Conservation (phyloP, 192 early-diverging fungal genomes). For the Backusella liffmaniae region DNA sequence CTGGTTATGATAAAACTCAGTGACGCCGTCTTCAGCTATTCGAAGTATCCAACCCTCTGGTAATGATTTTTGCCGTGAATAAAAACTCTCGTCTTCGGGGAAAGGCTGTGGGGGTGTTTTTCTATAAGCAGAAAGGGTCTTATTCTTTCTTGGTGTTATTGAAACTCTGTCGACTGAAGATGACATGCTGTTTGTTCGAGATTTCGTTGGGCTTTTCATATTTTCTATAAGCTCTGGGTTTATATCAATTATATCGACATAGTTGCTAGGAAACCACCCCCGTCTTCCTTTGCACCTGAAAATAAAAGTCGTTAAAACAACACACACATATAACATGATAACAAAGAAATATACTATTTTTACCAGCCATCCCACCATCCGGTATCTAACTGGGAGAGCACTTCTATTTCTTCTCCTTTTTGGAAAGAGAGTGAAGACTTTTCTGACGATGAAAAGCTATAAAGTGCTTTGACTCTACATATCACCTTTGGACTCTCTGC, state of each 20-base stretch:
- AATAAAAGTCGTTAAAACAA: not conserved
- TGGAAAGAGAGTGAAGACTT: constrained; percentile 78
- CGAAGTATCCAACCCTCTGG: constrained; percentile 26
- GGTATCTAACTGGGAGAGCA: constrained; percentile 84
- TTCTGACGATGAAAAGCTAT: constrained; percentile 82
- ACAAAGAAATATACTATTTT: not conserved
- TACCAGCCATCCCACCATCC: constrained; percentile 97
- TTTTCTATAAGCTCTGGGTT: constrained; percentile 10
- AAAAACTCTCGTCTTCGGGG: not conserved
- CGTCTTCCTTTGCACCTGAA: constrained; percentile 60
- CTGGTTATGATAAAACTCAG: constrained; percentile 37
- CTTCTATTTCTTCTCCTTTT: constrained; percentile 86
- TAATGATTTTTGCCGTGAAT: constrained; percentile 6
- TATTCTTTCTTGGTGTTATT: not conserved
- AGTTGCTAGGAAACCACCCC: constrained; percentile 94
- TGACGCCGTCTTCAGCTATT: constrained; percentile 36
- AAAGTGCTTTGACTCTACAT: constrained; percentile 68
- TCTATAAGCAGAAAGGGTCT: constrained; percentile 8
- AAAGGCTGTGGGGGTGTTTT: not conserved
- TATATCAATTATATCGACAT: constrained; percentile 59
- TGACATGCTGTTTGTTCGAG: constrained; percentile 8
- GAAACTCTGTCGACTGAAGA: not conserved
- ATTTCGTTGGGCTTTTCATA: constrained; percentile 2
- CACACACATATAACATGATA: not conserved
- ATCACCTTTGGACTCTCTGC: constrained; percentile 25